These are phyloP conservation scores for Neonectria ditissima DNA, from an alignment of 2,329 filamentous ascomycete genomes.

Conservation along the genomic window DNA sequence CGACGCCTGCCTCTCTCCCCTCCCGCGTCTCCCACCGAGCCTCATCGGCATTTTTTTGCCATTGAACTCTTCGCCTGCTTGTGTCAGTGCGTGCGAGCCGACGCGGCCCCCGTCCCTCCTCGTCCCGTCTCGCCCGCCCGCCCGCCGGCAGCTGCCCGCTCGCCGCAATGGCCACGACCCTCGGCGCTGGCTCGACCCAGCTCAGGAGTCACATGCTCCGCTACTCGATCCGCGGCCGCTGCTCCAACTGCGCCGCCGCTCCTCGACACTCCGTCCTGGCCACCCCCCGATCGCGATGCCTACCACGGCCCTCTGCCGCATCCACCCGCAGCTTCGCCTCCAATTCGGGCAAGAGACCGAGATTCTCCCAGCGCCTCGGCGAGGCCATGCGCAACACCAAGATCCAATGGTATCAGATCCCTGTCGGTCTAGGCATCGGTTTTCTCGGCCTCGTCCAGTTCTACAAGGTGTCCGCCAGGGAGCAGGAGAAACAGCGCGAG, in stretches of 20 bases:
- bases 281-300: slow-evolving; percentile 43
- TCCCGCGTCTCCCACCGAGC: slow-evolving; percentile 7
- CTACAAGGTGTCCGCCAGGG: slow-evolving; percentile 76
- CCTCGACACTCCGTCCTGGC: slow-evolving; percentile 38
- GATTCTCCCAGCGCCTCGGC: slow-evolving; percentile 64
- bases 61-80: slow-evolving; percentile 19
- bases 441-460: slow-evolving; percentile 87
- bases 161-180: slow-evolving; percentile 49
- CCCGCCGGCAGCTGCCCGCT: slow-evolving; percentile 8
- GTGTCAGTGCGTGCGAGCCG: slow-evolving; percentile 14
- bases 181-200: slow-evolving; percentile 51
- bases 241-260: slow-evolving; percentile 42
- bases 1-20: neutral
- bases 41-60: slow-evolving; percentile 11
- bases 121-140: slow-evolving; percentile 17
- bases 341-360: slow-evolving; percentile 57
- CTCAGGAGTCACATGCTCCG: slow-evolving; percentile 49
- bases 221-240: slow-evolving; percentile 46
- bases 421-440: slow-evolving; percentile 84
- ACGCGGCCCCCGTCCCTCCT: neutral
- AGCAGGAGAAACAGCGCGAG: slow-evolving; percentile 62
- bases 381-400: slow-evolving; percentile 64
- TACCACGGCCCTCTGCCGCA: slow-evolving; percentile 38
- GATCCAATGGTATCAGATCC: slow-evolving; percentile 91
- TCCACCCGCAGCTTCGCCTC: slow-evolving; percentile 49